These are phyloP conservation scores for Aspergillus diversus DNA, from an alignment of 495 filamentous ascomycete species.

Conservation along the genomic window DNA sequence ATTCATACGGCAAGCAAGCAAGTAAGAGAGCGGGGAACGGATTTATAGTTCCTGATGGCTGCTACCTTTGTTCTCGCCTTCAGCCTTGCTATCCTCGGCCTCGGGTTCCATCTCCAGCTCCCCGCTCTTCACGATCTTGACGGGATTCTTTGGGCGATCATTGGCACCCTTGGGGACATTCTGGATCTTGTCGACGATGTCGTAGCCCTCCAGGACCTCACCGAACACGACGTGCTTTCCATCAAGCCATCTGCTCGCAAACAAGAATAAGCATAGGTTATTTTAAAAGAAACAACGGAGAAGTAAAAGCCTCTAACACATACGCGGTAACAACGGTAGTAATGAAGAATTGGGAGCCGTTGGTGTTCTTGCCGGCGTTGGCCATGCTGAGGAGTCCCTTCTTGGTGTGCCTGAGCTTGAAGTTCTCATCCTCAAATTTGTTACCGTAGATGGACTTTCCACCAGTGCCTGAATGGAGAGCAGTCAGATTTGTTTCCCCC, in stretches of 20 bases:
- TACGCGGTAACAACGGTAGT: constrained; percentile 83
- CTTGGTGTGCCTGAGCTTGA: constrained; percentile 91
- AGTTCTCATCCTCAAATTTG: constrained; percentile 98
- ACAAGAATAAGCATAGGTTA: too few species aligned
- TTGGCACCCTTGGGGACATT: constrained; percentile 67
- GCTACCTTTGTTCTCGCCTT: constrained; percentile 75
- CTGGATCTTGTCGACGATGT: constrained; percentile 88
- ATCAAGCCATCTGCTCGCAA: constrained; percentile 74
- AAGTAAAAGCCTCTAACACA: constrained; percentile 30
- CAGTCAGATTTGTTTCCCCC: not conserved
- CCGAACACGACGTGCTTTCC: constrained; percentile 90
- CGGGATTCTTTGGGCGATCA: constrained; percentile 72
- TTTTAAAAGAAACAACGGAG: not conserved
- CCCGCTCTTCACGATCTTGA: constrained; percentile 94
- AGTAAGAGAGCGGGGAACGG: constrained; percentile 30
- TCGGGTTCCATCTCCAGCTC: constrained; percentile 77
- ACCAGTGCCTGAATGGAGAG: constrained; percentile 66
- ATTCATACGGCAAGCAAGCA: constrained; percentile 16
- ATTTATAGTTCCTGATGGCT: constrained; percentile 85
- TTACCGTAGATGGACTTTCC: constrained; percentile 97
- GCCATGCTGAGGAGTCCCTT: constrained; percentile 80
- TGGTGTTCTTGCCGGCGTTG: constrained; percentile 97
- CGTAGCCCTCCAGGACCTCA: constrained; percentile 89
- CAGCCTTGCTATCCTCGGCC: constrained; percentile 60
- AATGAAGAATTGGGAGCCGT: constrained; percentile 98